Percentiles rank a stretch among this genome's conserved stretches.
Conservation (phyloP, 495 filamentous ascomycete species). For the Lindgomyces ingoldianus region DNA sequence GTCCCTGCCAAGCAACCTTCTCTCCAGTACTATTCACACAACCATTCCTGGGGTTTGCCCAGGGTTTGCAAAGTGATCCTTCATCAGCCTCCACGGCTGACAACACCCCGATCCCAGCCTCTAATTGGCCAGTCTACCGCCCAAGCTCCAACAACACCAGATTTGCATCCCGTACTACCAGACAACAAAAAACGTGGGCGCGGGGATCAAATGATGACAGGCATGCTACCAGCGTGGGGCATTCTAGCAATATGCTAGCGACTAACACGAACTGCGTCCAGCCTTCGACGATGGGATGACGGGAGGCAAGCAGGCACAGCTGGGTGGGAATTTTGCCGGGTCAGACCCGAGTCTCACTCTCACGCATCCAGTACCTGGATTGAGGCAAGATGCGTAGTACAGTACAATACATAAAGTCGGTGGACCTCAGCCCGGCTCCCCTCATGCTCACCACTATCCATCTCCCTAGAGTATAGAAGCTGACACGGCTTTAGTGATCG, state of each 20-base stretch:
- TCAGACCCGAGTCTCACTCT: slow-evolving; percentile 25
- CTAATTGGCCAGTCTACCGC: not conserved
- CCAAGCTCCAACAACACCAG: not conserved
- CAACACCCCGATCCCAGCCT: not conserved
- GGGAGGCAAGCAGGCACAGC: not conserved
- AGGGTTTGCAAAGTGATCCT: slow-evolving; percentile 21
- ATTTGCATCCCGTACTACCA: not conserved
- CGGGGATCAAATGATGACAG: slow-evolving; percentile 14
- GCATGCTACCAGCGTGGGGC: slow-evolving; percentile 7
- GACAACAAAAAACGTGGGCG: not conserved
- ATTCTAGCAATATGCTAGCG: slow-evolving; percentile 4
- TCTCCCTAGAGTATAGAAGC: not conserved
- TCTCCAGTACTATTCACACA: not conserved
- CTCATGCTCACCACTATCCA: not conserved
- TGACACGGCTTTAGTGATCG: not conserved
- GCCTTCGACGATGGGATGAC: not conserved
- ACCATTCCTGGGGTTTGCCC: slow-evolving; percentile 6
- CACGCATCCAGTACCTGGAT: not conserved
- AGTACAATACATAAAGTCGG: slow-evolving; percentile 26
- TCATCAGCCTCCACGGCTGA: slow-evolving; percentile 4
- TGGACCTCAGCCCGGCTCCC: slow-evolving; percentile 9
- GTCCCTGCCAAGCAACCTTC: slow-evolving; percentile 11
- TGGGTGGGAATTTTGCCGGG: not conserved
- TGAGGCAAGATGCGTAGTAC: slow-evolving; percentile 1
- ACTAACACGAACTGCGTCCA: not conserved